These are phyloP conservation scores for Neocallimastix lanati DNA, from an alignment of 192 early-diverging fungal species.

Conservation along the genomic window DNA sequence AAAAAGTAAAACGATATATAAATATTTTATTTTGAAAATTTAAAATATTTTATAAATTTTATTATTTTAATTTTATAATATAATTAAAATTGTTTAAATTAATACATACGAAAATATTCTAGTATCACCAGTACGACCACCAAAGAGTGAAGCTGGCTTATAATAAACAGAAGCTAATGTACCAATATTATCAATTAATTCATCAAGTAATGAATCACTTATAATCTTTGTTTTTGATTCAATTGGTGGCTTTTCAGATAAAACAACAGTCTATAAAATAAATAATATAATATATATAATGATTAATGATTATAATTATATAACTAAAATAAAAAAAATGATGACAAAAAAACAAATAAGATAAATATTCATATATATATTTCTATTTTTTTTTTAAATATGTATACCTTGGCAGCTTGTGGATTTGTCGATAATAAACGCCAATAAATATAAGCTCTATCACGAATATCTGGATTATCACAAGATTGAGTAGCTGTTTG, in stretches of 20 bases:
- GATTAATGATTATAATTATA: not conserved
- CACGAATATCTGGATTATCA: slow-evolving; percentile 93
- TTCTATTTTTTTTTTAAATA: too few species aligned
- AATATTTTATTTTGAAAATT: not conserved
- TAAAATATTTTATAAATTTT: slow-evolving; percentile 5
- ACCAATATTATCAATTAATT: slow-evolving; percentile 69
- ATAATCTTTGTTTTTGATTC: slow-evolving; percentile 87
- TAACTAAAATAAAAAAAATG: not conserved
- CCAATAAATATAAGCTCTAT: slow-evolving; percentile 98
- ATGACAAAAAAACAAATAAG: too few species aligned
- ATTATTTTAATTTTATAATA: slow-evolving; percentile 5
- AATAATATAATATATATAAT: slow-evolving; percentile 1
- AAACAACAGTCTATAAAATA: slow-evolving; percentile 62
- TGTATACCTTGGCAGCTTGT: slow-evolving; percentile 64
- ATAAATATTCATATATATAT: too few species aligned
- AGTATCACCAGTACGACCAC: slow-evolving; percentile 25
- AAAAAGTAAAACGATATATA: too few species aligned
- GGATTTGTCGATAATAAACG: slow-evolving; percentile 92
- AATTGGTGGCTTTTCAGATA: slow-evolving; percentile 86
- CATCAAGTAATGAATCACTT: slow-evolving; percentile 64
- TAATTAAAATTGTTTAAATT: slow-evolving; percentile 2
- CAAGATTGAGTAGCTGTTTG: slow-evolving; percentile 86
- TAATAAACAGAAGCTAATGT: slow-evolving; percentile 81
- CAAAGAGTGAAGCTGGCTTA: slow-evolving; percentile 72
- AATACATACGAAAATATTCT: not conserved